Evolutionary conservation across 805 yeast genomes (phyloP).

Genomic region (Yamadazyma tumulicola): DNA sequence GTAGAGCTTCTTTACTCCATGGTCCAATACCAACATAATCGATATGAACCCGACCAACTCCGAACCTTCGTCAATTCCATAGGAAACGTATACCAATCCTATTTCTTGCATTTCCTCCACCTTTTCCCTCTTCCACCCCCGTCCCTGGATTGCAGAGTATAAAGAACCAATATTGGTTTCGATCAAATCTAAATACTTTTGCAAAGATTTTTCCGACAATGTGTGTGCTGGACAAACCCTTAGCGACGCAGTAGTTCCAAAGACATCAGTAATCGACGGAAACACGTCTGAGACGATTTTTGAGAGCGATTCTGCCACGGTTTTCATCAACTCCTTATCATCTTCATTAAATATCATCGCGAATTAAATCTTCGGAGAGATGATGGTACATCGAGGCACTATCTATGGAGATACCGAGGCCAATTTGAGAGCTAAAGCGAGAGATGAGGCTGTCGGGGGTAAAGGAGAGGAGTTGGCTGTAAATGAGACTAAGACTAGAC

Average conservation of each 20-base stretch:
- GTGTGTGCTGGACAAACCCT: not conserved
- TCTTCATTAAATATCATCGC: constrained; percentile 14
- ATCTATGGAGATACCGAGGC: no score
- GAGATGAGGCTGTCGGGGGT: not conserved
- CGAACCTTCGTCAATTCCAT: constrained; percentile 13
- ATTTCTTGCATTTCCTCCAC: constrained; percentile 43
- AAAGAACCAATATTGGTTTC: constrained; percentile 24
- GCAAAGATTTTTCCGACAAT: not conserved
- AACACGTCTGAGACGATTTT: constrained; percentile 8
- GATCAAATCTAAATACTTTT: constrained; percentile 20
- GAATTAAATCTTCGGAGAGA: constrained; percentile 1
- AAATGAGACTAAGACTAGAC: no score
- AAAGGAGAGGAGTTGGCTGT: no score
- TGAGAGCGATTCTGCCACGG: constrained; percentile 11
- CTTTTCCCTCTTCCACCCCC: constrained; percentile 42
- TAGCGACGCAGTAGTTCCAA: not conserved
- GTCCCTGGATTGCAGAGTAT: constrained; percentile 29
- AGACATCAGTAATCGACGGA: not conserved
- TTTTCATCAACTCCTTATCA: constrained; percentile 15
- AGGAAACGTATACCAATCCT: constrained; percentile 44
- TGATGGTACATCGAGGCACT: not conserved
- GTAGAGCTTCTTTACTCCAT: constrained; percentile 40
- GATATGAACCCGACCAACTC: constrained; percentile 43
- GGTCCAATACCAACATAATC: constrained; percentile 40
- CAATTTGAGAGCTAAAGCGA: constrained; percentile 1